phyloP scores from a whole-genome alignment of 345 rosid genomes.

The Salix exigua region DNA sequence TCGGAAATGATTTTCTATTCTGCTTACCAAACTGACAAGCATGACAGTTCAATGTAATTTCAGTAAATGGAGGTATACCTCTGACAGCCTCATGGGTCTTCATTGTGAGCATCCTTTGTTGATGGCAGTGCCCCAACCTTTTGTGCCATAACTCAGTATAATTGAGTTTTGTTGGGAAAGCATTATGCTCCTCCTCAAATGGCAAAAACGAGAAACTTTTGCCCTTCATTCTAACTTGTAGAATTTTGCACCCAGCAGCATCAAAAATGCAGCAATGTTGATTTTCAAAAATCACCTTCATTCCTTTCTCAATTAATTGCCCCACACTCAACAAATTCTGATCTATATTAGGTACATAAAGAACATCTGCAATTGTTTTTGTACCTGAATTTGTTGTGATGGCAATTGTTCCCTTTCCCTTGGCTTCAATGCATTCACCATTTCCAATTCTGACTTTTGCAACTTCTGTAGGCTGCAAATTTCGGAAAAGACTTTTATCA shows the following conservation, averaged over 20 bases:
- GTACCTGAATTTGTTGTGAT: not conserved
- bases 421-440: not conserved
- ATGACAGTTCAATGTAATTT: not conserved
- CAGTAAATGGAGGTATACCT: not conserved
- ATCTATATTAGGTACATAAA: not conserved
- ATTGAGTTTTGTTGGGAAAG: not conserved
- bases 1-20: not conserved
- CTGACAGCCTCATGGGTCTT: not conserved
- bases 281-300: not conserved
- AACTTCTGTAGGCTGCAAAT: not conserved
- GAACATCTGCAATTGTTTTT: not conserved
- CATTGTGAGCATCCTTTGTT: not conserved
- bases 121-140: not conserved
- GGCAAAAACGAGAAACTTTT: constrained; percentile 8
- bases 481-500: not conserved
- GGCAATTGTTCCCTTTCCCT: not conserved
- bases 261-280: not conserved
- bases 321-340: constrained; percentile 22
- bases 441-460: not conserved
- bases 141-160: not conserved
- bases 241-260: not conserved
- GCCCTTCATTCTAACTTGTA: not conserved
- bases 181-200: not conserved
- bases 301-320: not conserved
- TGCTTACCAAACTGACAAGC: constrained; percentile 8